Evolutionary conservation across 2,329 filamentous ascomycete species (phyloP), one percentile per base, ranked within the genome.

Genomic region (Dactylellina drechsleri): DNA sequence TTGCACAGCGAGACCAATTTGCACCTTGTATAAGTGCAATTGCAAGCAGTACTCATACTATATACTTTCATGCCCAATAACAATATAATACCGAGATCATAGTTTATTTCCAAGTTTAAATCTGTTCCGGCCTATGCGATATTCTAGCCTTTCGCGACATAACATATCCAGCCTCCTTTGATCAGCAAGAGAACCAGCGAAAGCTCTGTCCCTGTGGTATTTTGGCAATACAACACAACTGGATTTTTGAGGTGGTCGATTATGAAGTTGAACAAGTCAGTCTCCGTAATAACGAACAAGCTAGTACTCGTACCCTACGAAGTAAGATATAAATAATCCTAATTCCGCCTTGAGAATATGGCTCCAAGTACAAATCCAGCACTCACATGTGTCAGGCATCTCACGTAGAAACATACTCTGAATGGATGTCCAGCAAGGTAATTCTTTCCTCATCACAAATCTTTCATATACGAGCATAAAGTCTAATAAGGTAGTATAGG

Each of bases 401-500:
- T 12, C 72, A 76, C 43, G 72, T 76, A 6, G 31, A n/a, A 26
- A 71, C 65, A 20, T 76, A 76, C 18, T 76, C 72, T 16, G 47
- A 68, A 66, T 76, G 72, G 72, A 76, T 76, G 72, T 56, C 66
- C 6, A 71, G 61, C 54, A 65, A 76, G 65, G 72, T 76, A 52
- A 16, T 16, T 20, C 4, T 20, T 26, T 8, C 26, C 43, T 50
- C 31, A 15, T n/a, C 15, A 26, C 28, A 16, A 50, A 4, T 3
- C 13, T 10, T 45, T 4, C 12, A 45, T 15, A 16, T 45, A 16
- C 4, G n/a, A 45, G 12, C n/a, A 45, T 45, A 4, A 15, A 4
- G 13, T 47, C 43, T 15, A 31, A 10, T 40, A 45, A 28, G 36
- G 16, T 26, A 10, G 5, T 36, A 78, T 73, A 91, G 89, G 86